Evolutionary conservation across 1,284 basidiomycete species (phyloP), one percentile per base, ranked within the genome.

Genomic region (Anthracocystis walkeri): DNA sequence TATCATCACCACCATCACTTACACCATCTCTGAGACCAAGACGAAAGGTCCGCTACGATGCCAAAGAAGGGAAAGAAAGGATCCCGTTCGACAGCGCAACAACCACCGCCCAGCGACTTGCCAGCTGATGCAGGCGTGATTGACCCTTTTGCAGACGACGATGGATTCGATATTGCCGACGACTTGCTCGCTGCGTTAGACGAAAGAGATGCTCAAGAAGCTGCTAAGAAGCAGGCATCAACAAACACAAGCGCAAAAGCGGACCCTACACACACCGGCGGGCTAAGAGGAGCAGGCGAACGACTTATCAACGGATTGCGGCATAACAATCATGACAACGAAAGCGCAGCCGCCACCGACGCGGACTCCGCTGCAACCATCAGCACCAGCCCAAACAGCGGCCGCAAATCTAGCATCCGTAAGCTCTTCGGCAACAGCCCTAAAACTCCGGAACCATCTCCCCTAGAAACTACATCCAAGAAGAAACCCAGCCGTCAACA

Each of bases 131-230:
- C 33, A 3, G 49, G 54, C 14, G 65, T 67, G 12, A 65, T 70
- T 12, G 65, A 68, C 38, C 65, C 68, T 1, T 72, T 65, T 18
- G 69, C 62, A 25, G 66, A 75, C 23, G 80, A 72, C 8, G 68
- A 70, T 11, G 80, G 59, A 10, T 59, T 73, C 35, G 81, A 81
- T 44, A 66, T 82, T 21, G 81, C 80, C 10, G 79, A 79, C 21
- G 69, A 80, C 33, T 54, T 82, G 23, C 65, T 82, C 18, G 79
- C 80, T 27, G 71, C 77, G 0, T 58, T 83, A 8, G 78, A 82
- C 33, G 78, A 62, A 20, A 45, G 79, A 29, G 78, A 79, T 45
- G 72, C 72, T 4, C 69, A 75, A 21, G 68, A 66, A 16, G 63
- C 48, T 2, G 54, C 41, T 31, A 50, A 29, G 18, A 31, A 56